These are phyloP conservation scores for Yarrowia sp. DNA, from an alignment of 805 yeast genomes.

Conservation along the genomic window DNA sequence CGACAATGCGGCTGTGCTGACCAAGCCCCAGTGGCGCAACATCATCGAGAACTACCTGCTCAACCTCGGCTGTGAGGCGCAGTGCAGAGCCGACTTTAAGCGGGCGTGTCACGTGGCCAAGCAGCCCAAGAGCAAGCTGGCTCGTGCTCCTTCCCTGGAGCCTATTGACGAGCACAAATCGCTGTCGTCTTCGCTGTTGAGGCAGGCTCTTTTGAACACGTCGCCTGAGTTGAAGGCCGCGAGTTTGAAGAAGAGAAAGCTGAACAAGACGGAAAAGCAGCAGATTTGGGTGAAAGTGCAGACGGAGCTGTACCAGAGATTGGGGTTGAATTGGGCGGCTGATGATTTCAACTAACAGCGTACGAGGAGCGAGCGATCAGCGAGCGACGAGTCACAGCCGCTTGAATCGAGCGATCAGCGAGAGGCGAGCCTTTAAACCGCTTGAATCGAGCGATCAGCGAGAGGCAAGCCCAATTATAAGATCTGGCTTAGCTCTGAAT, in stretches of 20 bases:
- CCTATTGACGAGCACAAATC: conserved; percentile 39
- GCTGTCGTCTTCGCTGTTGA: conserved; percentile 45
- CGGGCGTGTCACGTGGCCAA: conserved; percentile 51
- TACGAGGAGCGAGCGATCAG: too few species aligned
- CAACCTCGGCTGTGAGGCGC: conserved; percentile 50
- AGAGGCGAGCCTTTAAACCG: too few species aligned
- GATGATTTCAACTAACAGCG: conserved; percentile 48
- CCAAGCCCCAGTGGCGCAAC: conserved; percentile 73
- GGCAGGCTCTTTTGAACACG: conserved; percentile 50
- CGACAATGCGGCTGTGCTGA: conserved; percentile 45
- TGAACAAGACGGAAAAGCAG: conserved; percentile 64
- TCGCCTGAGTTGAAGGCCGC: conserved; percentile 45
- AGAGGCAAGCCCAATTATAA: too few species aligned
- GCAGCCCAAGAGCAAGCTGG: conserved; percentile 21
- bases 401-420: too few species aligned
- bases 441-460: too few species aligned
- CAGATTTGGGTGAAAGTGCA: conserved; percentile 71
- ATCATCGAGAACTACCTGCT: conserved; percentile 67
- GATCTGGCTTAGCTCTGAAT: too few species aligned
- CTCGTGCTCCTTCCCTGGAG: conserved; percentile 29
- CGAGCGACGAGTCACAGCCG: too few species aligned
- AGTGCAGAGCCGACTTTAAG: conserved; percentile 71
- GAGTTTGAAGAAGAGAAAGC: conserved; percentile 43
- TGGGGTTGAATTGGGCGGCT: conserved; percentile 65
- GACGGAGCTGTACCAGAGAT: conserved; percentile 60